Conservation (phyloP, 441 rosid species). For the Populus hybrid region DNA sequence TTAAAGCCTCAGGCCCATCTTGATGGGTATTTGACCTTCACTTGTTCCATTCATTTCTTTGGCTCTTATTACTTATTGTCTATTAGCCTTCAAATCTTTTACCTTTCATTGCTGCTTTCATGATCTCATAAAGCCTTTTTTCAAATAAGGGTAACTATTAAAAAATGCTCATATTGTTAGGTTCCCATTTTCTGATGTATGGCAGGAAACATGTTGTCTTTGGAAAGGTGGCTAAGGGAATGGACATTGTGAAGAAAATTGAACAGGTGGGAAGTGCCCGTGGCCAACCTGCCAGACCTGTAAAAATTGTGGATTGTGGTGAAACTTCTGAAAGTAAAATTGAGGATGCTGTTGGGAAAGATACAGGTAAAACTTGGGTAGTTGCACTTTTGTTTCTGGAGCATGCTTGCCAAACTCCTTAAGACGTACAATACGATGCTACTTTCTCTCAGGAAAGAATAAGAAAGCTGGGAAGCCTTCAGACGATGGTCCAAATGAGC, state of each 20-base stretch:
- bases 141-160: constrained; percentile 6
- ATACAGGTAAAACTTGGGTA: constrained; percentile 42
- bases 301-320: constrained; percentile 76
- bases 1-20: constrained; percentile 85
- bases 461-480: constrained; percentile 54
- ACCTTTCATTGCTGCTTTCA: background rate
- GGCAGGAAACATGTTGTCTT: constrained; percentile 96
- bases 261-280: constrained; percentile 68
- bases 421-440: constrained; percentile 5
- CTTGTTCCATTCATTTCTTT: background rate
- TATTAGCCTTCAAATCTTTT: background rate
- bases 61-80: background rate
- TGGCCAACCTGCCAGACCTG: constrained; percentile 59
- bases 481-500: constrained; percentile 54
- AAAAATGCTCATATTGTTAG: constrained; percentile 4
- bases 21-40: constrained; percentile 57
- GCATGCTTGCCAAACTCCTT: background rate
- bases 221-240: constrained; percentile 83
- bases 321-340: constrained; percentile 50
- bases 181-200: constrained; percentile 23
- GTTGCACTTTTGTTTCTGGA: background rate
- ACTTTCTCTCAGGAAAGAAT: constrained; percentile 47
- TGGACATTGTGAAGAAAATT: constrained; percentile 74
- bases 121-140: constrained; percentile 1
- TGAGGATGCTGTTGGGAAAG: constrained; percentile 46